These are phyloP conservation scores for Tetrahymena thermophila DNA, from an alignment of 73 alveolate species.

Conservation along the genomic window DNA sequence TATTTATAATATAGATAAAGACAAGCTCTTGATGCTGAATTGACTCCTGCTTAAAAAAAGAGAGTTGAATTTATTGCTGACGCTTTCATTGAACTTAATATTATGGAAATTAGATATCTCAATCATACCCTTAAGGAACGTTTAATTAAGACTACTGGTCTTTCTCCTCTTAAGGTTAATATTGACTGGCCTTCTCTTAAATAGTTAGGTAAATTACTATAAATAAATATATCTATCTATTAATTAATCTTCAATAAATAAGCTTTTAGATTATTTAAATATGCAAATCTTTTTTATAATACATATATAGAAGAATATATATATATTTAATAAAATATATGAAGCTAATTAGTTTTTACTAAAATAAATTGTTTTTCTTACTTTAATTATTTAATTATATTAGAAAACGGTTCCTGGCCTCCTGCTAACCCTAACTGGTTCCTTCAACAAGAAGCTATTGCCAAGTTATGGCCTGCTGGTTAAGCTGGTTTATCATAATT, in stretches of 20 bases:
- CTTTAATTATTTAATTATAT: background rate
- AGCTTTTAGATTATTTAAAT: background rate
- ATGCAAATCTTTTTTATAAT: background rate
- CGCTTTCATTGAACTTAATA: constrained; percentile 10
- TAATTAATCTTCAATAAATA: background rate
- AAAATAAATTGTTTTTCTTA: background rate
- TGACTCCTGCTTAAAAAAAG: constrained; percentile 3
- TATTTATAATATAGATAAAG: constrained; percentile 10
- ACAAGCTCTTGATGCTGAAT: constrained; percentile 29
- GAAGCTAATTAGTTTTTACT: background rate
- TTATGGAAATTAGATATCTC: constrained; percentile 24
- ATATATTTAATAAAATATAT: background rate
- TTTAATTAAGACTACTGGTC: constrained; percentile 6
- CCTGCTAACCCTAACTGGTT: constrained; percentile 43
- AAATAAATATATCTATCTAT: background rate
- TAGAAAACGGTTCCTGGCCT: constrained; percentile 17
- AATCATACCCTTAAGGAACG: constrained; percentile 2
- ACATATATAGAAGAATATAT: background rate
- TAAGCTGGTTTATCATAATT: constrained; percentile 34
- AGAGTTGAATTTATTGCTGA: constrained; percentile 18
- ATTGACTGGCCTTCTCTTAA: constrained; percentile 3
- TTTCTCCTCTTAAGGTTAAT: constrained; percentile 1
- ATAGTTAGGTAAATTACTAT: background rate
- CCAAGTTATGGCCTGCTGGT: constrained; percentile 49
- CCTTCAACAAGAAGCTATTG: constrained; percentile 28